Evolutionary conservation across 768 basidiomycete species (phyloP).

Genomic region (Suillus decipiens): DNA sequence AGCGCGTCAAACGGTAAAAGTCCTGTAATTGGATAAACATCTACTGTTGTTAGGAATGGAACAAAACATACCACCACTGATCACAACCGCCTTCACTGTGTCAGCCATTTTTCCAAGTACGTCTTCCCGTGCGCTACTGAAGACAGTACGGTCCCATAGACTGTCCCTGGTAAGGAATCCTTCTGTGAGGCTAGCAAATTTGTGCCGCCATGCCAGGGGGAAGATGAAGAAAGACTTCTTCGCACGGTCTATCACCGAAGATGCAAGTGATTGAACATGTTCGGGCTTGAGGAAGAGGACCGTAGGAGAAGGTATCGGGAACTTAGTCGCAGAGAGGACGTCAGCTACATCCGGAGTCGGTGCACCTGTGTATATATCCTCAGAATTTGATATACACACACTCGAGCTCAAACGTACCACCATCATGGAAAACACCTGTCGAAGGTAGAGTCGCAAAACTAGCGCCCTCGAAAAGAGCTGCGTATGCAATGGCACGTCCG

Average conservation of each 20-base stretch:
- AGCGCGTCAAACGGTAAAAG: conserved; percentile 49
- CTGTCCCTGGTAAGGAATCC: conserved; percentile 79
- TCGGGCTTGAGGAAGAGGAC: conserved; percentile 71
- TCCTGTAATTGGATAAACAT: conserved; percentile 37
- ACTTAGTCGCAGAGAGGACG: conserved; percentile 45
- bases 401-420: conserved; percentile 30
- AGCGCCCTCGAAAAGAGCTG: conserved; percentile 72
- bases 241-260: conserved; percentile 54
- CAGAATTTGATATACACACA: conserved; percentile 6
- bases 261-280: conserved; percentile 58
- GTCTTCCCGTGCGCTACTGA: conserved; percentile 62
- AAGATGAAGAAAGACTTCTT: conserved; percentile 55
- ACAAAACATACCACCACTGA: conserved; percentile 63
- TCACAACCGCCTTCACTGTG: conserved; percentile 65
- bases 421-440: conserved; percentile 48
- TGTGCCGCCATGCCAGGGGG: conserved; percentile 76
- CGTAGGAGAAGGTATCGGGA: conserved; percentile 74
- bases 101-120: conserved; percentile 62
- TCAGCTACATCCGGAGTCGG: conserved; percentile 44
- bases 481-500: conserved; percentile 79
- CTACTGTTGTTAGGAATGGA: neutral
- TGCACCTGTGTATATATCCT: neutral
- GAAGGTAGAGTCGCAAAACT: conserved; percentile 69
- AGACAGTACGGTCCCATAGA: conserved; percentile 82
- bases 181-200: conserved; percentile 62